Conservation (phyloP, 345 rosid species). For the Gossypium longicalyx region DNA sequence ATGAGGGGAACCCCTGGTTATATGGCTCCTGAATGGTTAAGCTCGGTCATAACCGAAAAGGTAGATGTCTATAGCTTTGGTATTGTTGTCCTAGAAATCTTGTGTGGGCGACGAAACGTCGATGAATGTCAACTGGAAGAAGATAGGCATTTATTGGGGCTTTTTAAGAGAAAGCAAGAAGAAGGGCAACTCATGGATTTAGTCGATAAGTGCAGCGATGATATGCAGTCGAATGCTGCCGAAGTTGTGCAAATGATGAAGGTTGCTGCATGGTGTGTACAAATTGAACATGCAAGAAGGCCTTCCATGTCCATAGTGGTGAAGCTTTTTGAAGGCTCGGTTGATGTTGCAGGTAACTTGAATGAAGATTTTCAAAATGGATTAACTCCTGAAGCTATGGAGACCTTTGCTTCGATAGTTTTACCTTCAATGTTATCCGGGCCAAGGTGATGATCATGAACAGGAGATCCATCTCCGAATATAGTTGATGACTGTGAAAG, state of each 20-base stretch:
- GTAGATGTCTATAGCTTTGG: background rate
- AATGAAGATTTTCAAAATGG: background rate
- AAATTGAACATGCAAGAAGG: background rate
- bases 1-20: background rate
- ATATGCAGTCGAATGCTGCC: background rate
- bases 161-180: background rate
- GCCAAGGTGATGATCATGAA: background rate
- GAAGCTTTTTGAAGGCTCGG: background rate
- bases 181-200: background rate
- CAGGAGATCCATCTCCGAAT: too few relatives aligned
- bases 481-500: too few relatives aligned
- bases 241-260: background rate
- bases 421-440: background rate
- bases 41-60: background rate
- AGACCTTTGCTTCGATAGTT: background rate
- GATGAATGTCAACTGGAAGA: background rate
- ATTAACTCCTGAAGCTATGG: background rate
- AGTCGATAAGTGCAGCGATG: background rate
- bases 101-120: background rate
- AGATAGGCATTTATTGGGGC: background rate
- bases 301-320: background rate
- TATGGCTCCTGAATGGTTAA: background rate
- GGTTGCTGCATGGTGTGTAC: background rate
- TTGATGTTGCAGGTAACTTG: background rate
- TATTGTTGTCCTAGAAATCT: background rate